Base-by-base conservation (phyloP, 345 rosid genomes). In the Eucalyptus marginata region DNA sequence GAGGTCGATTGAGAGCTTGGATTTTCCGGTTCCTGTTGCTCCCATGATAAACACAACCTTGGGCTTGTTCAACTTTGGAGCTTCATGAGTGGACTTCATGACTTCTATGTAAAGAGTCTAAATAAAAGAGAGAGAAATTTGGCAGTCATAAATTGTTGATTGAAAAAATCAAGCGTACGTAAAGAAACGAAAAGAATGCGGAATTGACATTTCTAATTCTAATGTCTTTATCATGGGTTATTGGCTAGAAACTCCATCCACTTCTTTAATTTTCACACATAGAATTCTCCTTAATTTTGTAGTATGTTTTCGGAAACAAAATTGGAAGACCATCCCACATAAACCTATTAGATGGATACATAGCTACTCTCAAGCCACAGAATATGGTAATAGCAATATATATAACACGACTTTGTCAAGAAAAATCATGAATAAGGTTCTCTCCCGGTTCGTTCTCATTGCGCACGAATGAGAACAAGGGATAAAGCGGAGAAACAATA, bases 1-100 rank as follows among this genome's bases (percentile, higher is more conserved):
- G 5, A 92, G 93, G 86, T 91, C 92, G 71, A 92, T 86, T 15
- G 92, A 90, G 49, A 91, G 92, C 81, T 50, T 90, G 4, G 94
- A 64, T 83, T 92, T 93, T 11, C 93, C 94, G 49, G 92, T 88
- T 11, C 94, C 93, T 7, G 93, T 92, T 6, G 93, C 92, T 17
- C 93, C 94, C 92, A 93, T 43, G 50, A 93, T 88, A 47, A 90
- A 92, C 11, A 93, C 62, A 7, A 88, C 89, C 50, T 88, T 79
- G 56, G 31, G 80, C 62, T 33, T 49, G 86, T 12, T 15, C 59
- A 15, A 50, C 50, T 86, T 33, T 14, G 56, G 33, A 44, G 20
- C 20, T 66, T 11, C 43, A 15, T 66, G 40, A 9, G 17, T 66
- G 79, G 11, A 66, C 11, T n/a, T 31, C 79, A 66, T 66, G 40